Percentiles rank a stretch among this genome's conserved stretches.
phyloP scores from a whole-genome alignment of 345 rosid genomes.

The Linum lewisii region DNA sequence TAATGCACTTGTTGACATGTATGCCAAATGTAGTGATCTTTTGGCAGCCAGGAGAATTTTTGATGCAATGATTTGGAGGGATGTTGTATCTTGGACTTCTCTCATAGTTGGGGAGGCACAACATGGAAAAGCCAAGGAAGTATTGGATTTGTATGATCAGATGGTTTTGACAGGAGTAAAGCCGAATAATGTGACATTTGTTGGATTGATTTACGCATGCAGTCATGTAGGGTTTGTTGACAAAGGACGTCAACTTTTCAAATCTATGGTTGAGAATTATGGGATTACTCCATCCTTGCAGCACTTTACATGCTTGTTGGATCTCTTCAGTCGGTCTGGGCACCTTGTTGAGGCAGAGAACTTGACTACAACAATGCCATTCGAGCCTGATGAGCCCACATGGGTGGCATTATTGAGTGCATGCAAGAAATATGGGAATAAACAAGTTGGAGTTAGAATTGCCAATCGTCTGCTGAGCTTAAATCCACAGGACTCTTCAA shows the following conservation, averaged over 20 bases:
- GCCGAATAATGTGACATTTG: constrained; percentile 73
- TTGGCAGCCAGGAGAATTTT: constrained; percentile 47
- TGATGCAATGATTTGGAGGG: constrained; percentile 34
- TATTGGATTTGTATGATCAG: constrained; percentile 47
- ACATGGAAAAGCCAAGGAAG: constrained; percentile 60
- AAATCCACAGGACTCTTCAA: constrained; percentile 50
- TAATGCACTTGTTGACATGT: constrained; percentile 73
- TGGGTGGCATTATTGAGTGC: constrained; percentile 84
- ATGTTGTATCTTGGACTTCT: constrained; percentile 81
- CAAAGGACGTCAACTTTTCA: constrained; percentile 50
- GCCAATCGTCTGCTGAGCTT: constrained; percentile 45
- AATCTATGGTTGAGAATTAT: constrained; percentile 45
- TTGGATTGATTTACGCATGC: constrained; percentile 70
- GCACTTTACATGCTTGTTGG: constrained; percentile 70
- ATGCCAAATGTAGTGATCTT: constrained; percentile 73
- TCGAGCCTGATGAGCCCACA: constrained; percentile 65
- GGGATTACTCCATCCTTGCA: constrained; percentile 54
- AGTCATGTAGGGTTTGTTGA: constrained; percentile 67
- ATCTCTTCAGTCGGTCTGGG: constrained; percentile 76
- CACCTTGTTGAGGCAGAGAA: constrained; percentile 57
- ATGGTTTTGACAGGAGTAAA: constrained; percentile 56
- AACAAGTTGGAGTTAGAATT: constrained; percentile 36
- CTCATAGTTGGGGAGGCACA: constrained; percentile 74
- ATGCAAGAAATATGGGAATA: constrained; percentile 48
- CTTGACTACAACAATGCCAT: constrained; percentile 50